These are phyloP conservation scores for Lactarius hengduanensis DNA, from an alignment of 768 basidiomycete species.

Conservation along the genomic window DNA sequence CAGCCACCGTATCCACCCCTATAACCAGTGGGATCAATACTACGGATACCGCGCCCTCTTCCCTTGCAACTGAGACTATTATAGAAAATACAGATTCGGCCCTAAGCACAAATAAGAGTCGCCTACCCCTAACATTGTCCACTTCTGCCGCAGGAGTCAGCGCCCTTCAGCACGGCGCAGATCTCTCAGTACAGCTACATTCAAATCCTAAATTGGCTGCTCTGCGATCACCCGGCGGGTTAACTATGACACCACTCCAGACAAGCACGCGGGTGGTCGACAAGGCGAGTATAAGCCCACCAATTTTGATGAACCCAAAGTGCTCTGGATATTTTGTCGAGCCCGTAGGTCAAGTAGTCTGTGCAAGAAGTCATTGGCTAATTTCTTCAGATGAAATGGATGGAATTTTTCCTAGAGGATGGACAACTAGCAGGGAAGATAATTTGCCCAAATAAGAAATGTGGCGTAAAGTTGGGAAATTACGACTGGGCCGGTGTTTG, in stretches of 20 bases:
- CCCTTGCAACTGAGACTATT: constrained; percentile 11
- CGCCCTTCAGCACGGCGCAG: constrained; percentile 34
- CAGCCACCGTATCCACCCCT: neutral
- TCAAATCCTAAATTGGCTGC: constrained; percentile 50
- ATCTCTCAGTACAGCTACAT: constrained; percentile 48
- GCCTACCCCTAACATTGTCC: constrained; percentile 1
- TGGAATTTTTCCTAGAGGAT: constrained; percentile 76
- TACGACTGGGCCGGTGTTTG: constrained; percentile 96
- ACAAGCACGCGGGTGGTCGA: constrained; percentile 14
- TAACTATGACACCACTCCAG: constrained; percentile 33
- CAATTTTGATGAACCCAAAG: constrained; percentile 71
- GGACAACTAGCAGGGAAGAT: constrained; percentile 88
- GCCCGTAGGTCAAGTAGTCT: constrained; percentile 58
- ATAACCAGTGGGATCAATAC: constrained; percentile 5
- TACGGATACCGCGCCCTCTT: constrained; percentile 12
- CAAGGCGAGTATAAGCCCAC: constrained; percentile 44
- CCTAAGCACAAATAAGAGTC: constrained; percentile 11
- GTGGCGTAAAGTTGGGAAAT: constrained; percentile 88
- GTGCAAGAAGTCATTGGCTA: neutral
- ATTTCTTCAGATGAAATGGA: constrained; percentile 78
- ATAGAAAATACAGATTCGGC: constrained; percentile 7
- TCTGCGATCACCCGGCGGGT: constrained; percentile 38
- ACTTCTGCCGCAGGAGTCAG: constrained; percentile 28
- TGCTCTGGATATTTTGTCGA: constrained; percentile 98
- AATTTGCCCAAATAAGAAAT: constrained; percentile 87